Evolutionary conservation across 352 stramenopile species (phyloP).

Genomic region (Phytophthora agathidicida): DNA sequence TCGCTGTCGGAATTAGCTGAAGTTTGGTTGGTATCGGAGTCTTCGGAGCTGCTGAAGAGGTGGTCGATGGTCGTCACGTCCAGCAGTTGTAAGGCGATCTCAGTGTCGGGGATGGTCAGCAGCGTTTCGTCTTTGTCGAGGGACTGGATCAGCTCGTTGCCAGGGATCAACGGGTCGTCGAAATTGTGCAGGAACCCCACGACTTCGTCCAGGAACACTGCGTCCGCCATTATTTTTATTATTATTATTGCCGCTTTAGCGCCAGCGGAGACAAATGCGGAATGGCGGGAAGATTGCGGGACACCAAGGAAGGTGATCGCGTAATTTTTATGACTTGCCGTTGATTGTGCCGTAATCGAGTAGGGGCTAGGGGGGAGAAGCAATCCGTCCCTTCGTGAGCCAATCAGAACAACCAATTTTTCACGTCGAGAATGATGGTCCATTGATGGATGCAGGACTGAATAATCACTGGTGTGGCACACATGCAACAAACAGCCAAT

Average conservation of each 20-base stretch:
- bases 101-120: conserved; percentile 9
- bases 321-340: too few species aligned
- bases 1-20: conserved; percentile 19
- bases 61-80: conserved; percentile 17
- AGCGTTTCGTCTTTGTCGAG: conserved; percentile 24
- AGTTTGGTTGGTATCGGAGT: not conserved
- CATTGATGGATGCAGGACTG: too few species aligned
- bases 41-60: conserved; percentile 11
- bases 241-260: conserved; percentile 5
- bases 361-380: conserved; percentile 9
- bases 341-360: conserved; percentile 1
- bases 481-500: too few species aligned
- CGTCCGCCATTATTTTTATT: conserved; percentile 20
- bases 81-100: conserved; percentile 27
- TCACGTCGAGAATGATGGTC: conserved; percentile 8
- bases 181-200: conserved; percentile 28
- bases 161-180: conserved; percentile 16
- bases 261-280: conserved; percentile 7
- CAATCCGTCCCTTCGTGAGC: not conserved
- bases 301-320: conserved; percentile 3
- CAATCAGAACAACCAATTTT: not conserved
- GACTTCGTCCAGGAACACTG: conserved; percentile 30
- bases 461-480: conserved; percentile 1
- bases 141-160: conserved; percentile 13
- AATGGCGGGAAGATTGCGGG: conserved; percentile 7